phyloP scores from a whole-genome alignment of 2,329 filamentous ascomycete genomes.

The Fusarium luffae region DNA sequence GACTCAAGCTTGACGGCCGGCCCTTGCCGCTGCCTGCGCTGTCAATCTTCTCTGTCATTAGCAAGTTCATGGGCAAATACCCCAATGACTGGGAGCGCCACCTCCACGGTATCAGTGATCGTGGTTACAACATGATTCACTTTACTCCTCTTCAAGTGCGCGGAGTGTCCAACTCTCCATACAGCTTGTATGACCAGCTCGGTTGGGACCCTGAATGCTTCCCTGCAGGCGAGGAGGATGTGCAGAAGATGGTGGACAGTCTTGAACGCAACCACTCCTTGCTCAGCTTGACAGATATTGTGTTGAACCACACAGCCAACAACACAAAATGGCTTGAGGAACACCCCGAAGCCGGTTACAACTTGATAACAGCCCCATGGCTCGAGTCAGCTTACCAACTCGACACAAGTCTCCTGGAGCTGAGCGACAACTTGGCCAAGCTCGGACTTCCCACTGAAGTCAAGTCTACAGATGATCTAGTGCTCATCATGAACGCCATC shows the following conservation, averaged over 20 bases:
- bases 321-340: conserved; percentile 95
- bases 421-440: conserved; percentile 78
- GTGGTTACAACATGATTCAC: conserved; percentile 99
- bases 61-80: conserved; percentile 97
- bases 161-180: conserved; percentile 93
- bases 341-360: conserved; percentile 96
- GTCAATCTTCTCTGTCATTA: conserved; percentile 92
- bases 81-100: conserved; percentile 91
- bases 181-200: conserved; percentile 94
- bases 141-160: conserved; percentile 94
- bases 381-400: conserved; percentile 72
- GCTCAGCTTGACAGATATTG: conserved; percentile 92
- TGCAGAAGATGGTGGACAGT: conserved; percentile 78
- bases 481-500: conserved; percentile 84
- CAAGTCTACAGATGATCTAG: conserved; percentile 75
- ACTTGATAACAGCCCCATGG: conserved; percentile 87
- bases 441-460: conserved; percentile 82
- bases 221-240: conserved; percentile 84
- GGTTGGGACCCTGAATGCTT: conserved; percentile 86
- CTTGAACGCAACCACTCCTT: conserved; percentile 88
- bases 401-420: conserved; percentile 73
- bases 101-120: conserved; percentile 84
- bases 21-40: conserved; percentile 86
- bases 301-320: conserved; percentile 97
- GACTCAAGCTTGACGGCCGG: conserved; percentile 77